Evolutionary conservation across 441 rosid genomes (phyloP), one percentile per base, ranked within the genome.

Genomic region (Eutrema salsugineum): DNA sequence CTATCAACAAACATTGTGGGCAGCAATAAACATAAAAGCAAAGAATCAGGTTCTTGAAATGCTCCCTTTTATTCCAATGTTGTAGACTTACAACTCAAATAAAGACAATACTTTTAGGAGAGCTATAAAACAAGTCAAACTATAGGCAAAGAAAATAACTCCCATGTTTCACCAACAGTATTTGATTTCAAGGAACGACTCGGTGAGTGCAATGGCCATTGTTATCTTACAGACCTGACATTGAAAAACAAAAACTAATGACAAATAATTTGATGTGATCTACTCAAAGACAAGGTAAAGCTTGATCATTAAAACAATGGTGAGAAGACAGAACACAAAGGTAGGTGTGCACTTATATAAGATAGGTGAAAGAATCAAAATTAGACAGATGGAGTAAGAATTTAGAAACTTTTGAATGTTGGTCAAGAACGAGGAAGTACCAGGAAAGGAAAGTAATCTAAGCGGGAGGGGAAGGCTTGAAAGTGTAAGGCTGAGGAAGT

Each of bases 401-500:
- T 7, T 5, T 2, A 17, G n/a, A 28, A 30, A 44, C 6, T 17
- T 0, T 16, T 1, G 42, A 42, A 32, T 43, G 53, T 27, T 28
- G 39, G 39, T 28, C 11, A 15, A 28, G n/a, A 15, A 40, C 1
- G 19, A 27, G 1, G 11, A 61, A 8, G 20, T 42, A 75, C 66
- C 66, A 56, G 3, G 27, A 46, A 55, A 46, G 38, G 56, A 28
- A 67, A 61, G 12, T 35, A 20, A 14, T 0, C 61, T 63, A 70
- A 40, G 63, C 2, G 28, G 82, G 39, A 35, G 85, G 76, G 22
- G 80, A 65, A 8, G 87, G 86, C 63, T 88, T 87, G 86, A 85
- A 87, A 32, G 92, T 90, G 75, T 83, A 87, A 51, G 90, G 90
- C 85, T 93, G 91, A 42, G 95, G 94, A 57, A 90, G 88, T 46